Evolutionary conservation across 129 eudicot species (phyloP).

Genomic region (Erigeron canadensis): DNA sequence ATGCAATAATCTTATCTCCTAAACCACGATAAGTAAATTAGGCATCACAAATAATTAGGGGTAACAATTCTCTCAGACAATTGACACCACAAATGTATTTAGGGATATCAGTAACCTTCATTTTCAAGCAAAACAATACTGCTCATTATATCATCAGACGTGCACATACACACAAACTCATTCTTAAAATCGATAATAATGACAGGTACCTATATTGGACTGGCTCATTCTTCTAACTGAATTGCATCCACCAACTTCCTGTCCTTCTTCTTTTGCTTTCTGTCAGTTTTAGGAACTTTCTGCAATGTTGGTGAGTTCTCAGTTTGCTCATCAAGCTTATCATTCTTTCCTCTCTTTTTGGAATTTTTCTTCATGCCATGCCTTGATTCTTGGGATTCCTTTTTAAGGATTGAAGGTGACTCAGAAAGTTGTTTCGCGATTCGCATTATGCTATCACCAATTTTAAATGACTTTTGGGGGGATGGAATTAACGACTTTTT

Average conservation of each 20-base stretch:
- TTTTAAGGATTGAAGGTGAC: conserved; percentile 25
- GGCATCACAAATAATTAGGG: neutral
- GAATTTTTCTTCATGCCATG: conserved; percentile 30
- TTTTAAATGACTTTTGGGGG: conserved; percentile 23
- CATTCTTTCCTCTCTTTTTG: neutral
- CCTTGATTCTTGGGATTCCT: conserved; percentile 21
- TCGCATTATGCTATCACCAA: conserved; percentile 34
- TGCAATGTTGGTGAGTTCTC: conserved; percentile 39
- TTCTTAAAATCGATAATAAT: neutral
- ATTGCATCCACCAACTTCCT: conserved; percentile 27
- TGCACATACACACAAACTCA: neutral
- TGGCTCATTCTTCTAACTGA: conserved; percentile 11
- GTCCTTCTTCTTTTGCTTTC: conserved; percentile 40
- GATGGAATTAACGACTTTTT: conserved; percentile 22
- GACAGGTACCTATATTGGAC: conserved; percentile 16
- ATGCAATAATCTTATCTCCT: neutral
- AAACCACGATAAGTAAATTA: neutral
- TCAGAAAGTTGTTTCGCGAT: conserved; percentile 37
- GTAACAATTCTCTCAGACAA: neutral
- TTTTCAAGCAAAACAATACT: neutral
- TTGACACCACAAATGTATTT: neutral
- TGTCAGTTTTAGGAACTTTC: conserved; percentile 26
- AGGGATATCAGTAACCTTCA: neutral
- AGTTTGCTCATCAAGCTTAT: neutral
- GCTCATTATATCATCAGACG: neutral